Base-by-base conservation (phyloP, 169 alveolate genomes). In the Plasmodium knowlesi region DNA sequence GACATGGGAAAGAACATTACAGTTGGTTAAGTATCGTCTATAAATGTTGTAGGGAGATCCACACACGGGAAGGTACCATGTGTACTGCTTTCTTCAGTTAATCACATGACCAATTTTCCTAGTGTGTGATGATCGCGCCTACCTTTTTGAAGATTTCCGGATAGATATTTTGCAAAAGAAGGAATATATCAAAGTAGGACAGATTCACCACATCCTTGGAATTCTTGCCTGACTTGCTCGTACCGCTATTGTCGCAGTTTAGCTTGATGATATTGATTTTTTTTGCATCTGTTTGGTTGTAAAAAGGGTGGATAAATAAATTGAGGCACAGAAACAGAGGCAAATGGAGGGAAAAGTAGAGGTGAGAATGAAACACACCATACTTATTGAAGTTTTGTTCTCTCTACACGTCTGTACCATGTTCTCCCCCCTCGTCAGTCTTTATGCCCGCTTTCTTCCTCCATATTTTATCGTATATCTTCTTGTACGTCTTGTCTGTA, bases 111-210 rank as follows among this genome's bases (percentile, higher is more conserved):
- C 22, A 1, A 3, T 19, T 50, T 3, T 14, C 61, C 22, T 3
- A 19, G 61, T 4, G 61, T 14, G 1, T 3, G 61, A 14, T 1
- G 19, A n/a, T 12, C 61, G 1, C 3, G 6, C 39, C 71, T 43
- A 88, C 94, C 88, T 78, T 88, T 88, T 88, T 88, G 39, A 88
- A 88, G 0, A 43, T 78, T 28, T 88, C 94, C 8, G 94, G 94
- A 32, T 88, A 88, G 5, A 88, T 88, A 61, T 88, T 88, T 37
- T 88, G 83, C 19, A 88, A 39, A 6, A 88, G 30, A 14, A 88
- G 83, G 72, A 88, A 88, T 41, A 88, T 79, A 39, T 88, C 94
- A 30, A 22, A 88, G 57, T 88, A 88, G 28, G 94, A 88, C 54
- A 88, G 39, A 37, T 76, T 76, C 82, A 88, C 73, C 19, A 88